Percentiles rank a stretch among this genome's conserved stretches.
Conservation (phyloP, 768 basidiomycete species). For the Mrakia frigida region DNA sequence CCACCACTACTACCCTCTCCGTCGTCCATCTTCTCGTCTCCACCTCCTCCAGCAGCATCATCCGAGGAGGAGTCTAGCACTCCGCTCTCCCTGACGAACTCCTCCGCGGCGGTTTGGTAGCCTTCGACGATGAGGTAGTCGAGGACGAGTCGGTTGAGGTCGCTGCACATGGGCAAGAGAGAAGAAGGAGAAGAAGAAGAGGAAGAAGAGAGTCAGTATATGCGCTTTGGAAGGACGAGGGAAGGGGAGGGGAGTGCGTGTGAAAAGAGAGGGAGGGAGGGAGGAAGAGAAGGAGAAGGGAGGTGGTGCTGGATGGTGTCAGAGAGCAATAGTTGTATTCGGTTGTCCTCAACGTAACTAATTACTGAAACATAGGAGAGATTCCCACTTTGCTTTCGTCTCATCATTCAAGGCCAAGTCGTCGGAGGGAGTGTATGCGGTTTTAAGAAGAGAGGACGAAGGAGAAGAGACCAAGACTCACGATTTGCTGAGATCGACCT, state of each 20-base stretch:
- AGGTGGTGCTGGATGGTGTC: slow-evolving; percentile 32
- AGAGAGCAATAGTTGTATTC: slow-evolving; percentile 70
- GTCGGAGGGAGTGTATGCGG: not conserved
- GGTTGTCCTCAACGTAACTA: slow-evolving; percentile 52
- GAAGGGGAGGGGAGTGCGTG: slow-evolving; percentile 8
- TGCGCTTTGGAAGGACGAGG: not conserved
- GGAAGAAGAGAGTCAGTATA: slow-evolving; percentile 37
- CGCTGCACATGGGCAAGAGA: slow-evolving; percentile 51
- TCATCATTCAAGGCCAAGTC: slow-evolving; percentile 38
- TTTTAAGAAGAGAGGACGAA: not conserved
- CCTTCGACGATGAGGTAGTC: slow-evolving; percentile 98
- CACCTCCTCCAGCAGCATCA: not conserved
- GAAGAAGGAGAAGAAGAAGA: slow-evolving; percentile 30
- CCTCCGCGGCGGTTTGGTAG: slow-evolving; percentile 90
- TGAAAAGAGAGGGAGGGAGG: not conserved
- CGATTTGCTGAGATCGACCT: slow-evolving; percentile 24
- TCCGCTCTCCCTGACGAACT: slow-evolving; percentile 84
- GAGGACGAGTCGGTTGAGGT: slow-evolving; percentile 89
- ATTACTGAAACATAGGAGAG: slow-evolving; percentile 67
- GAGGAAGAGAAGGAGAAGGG: slow-evolving; percentile 1
- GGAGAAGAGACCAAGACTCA: not conserved
- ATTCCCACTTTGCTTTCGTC: slow-evolving; percentile 92
- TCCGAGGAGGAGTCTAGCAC: not conserved
- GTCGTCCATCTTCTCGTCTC: slow-evolving; percentile 5
- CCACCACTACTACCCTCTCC: not conserved